Conservation (phyloP, 495 filamentous ascomycete genomes). For the Penicillium paradoxum region DNA sequence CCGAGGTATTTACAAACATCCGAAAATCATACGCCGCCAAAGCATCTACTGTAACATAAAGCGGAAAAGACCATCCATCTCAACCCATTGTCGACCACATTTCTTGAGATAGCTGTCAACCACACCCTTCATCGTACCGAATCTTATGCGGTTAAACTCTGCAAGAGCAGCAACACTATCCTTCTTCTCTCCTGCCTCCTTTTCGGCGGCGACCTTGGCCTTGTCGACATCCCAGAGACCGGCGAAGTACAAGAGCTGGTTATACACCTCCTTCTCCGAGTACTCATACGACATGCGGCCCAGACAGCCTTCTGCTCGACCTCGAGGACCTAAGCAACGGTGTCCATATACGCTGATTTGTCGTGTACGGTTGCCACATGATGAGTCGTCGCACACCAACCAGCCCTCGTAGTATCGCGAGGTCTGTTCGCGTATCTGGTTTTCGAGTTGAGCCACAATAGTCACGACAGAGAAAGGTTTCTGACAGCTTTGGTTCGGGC, state of each 20-base stretch:
- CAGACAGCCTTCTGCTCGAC: conserved; percentile 74
- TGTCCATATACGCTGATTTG: conserved; percentile 90
- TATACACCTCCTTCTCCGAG: conserved; percentile 85
- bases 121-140: conserved; percentile 67
- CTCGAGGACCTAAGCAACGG: conserved; percentile 80
- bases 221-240: conserved; percentile 86
- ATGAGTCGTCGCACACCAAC: conserved; percentile 83
- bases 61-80: conserved; percentile 86
- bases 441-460: conserved; percentile 80
- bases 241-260: conserved; percentile 86
- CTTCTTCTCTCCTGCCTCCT: conserved; percentile 41
- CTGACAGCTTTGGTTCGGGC: conserved; percentile 56
- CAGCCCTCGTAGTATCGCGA: conserved; percentile 87
- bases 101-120: conserved; percentile 86
- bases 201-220: conserved; percentile 51
- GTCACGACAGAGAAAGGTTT: conserved; percentile 63
- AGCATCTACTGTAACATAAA: conserved; percentile 50
- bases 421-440: conserved; percentile 69
- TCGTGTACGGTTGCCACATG: conserved; percentile 81
- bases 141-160: conserved; percentile 72
- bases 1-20: conserved; percentile 24
- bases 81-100: conserved; percentile 93
- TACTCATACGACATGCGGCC: conserved; percentile 87
- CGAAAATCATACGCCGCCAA: conserved; percentile 14
- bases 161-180: conserved; percentile 67